Conservation (phyloP, 208 protist genomes). For the Leishmania tarentolae region DNA sequence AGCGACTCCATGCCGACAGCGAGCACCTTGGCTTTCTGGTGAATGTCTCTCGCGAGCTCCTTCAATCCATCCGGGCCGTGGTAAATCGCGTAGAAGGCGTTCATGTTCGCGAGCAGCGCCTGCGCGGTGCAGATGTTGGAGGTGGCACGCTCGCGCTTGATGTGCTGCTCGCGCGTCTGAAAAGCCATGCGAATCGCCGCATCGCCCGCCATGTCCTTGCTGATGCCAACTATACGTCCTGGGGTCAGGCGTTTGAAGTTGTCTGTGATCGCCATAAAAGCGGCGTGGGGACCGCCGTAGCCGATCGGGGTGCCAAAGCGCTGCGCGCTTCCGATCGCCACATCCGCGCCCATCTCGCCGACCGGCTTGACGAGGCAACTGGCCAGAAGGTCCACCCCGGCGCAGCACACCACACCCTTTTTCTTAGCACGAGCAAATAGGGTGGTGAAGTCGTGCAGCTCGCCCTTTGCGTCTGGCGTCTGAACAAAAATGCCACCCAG, state of each 20-base stretch:
- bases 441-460: constrained; percentile 77
- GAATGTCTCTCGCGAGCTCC: constrained; percentile 91
- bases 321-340: constrained; percentile 94
- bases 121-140: constrained; percentile 99
- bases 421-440: constrained; percentile 71
- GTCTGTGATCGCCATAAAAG: constrained; percentile 94
- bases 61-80: constrained; percentile 96
- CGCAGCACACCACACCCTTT: constrained; percentile 72
- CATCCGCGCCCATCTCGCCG: constrained; percentile 95
- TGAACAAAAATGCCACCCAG: constrained; percentile 94
- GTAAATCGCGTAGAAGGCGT: constrained; percentile 97
- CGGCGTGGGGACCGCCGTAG: constrained; percentile 98
- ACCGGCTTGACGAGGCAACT: constrained; percentile 92
- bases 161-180: constrained; percentile 99
- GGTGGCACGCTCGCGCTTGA: constrained; percentile 95
- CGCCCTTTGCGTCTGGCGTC: constrained; percentile 92
- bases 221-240: constrained; percentile 97
- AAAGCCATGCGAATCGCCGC: constrained; percentile 96
- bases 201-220: constrained; percentile 89
- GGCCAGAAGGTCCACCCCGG: constrained; percentile 94
- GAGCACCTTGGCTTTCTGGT: constrained; percentile 82
- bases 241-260: constrained; percentile 92
- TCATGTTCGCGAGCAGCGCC: constrained; percentile 97
- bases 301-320: constrained; percentile 95
- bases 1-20: constrained; percentile 83